Base-by-base conservation (phyloP, 352 stramenopile species). In the Phytophthora cactorum region DNA sequence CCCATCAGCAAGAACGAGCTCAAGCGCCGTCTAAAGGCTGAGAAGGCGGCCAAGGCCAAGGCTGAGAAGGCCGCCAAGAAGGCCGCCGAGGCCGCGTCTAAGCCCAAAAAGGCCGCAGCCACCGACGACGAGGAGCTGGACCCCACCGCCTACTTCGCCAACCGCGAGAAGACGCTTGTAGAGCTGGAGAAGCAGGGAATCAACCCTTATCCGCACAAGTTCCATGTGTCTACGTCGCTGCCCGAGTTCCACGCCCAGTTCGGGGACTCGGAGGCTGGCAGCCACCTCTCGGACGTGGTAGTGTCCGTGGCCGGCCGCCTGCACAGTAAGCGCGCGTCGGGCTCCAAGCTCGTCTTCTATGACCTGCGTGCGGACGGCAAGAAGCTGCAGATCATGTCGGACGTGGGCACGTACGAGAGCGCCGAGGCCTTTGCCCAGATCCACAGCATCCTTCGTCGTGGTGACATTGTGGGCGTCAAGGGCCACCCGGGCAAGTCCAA, bases 121-220 rank as follows among this genome's bases (percentile, higher is more conserved):
- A 70, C 73, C 10, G 90, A 98, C 57, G 97, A 99, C 34, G 97
- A 99, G 57, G 95, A 98, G 64, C 73, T 99, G 27, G 97, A 99
- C 77, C 97, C 98, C 3, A 98, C 91, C 41, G 96, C 98, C 59
- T 99, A 99, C 88, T 98, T 98, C 75, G 92, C 95, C 38, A 99
- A 99, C 78, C 91, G 98, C 59, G 88, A 97, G 67, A 88, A 87
- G 55, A 81, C 90, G 59, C 79, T 99, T 7, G 78, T 82, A 25
- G 89, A 97, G 60, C 83, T 98, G 15, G 90, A 99, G 74, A 87
- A 85, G 57, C 80, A 96, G 17, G 97, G 96, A 36, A 70, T 91
- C 12, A 98, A 98, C 79, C 89, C 95, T 32, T 99, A 99, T 79
- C 98, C 98, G 29, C 97, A 99, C 92, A 99, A 99, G 84, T 99